Base-by-base conservation (phyloP, 768 basidiomycete species). In the Cyclocybe cylindracea region DNA sequence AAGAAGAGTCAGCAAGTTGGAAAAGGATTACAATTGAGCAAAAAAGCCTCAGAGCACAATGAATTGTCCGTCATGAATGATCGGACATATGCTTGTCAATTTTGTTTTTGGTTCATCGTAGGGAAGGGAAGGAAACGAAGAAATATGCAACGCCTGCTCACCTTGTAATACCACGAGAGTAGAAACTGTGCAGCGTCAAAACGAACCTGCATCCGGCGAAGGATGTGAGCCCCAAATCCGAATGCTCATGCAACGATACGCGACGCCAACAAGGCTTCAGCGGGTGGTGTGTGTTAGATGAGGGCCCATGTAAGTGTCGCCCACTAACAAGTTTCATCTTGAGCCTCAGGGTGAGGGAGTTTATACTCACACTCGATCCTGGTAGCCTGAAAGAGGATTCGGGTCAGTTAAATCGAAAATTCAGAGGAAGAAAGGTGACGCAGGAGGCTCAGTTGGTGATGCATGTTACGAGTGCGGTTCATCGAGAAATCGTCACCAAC, bases 381-480 rank as follows among this genome's bases (percentile, higher is more conserved):
- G 3, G 5, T 24, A 24, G 5, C 24, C 24, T 24, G 24, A 5
- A 5, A 24, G 24, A 24, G 24, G 24, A 24, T 24, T 24, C 24
- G 24, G 24, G 24, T 24, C 24, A 24, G 24, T 24, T 24, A 24
- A 24, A 5, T 42, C 48, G 39, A 61, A 46, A 41, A 37, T 47
- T 24, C 34, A 41, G 31, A 43, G 31, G 37, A 29, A 39, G 7
- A 47, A 47, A 51, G 42, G 45, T 24, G 36, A 24, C 14, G 50
- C 52, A 53, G 51, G 54, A 54, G 58, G 70, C 67, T 78, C 77
- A 79, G 77, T 75, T 82, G 78, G 78, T 82, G 78, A 79, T 89
- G 86, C 86, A 88, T 87, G 86, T 86, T 84, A 65, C 75, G 85
- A 87, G 85, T 70, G 68, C 66, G 86, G 86, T 77, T 86, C 85